Base-by-base conservation (phyloP, 129 eudicot species). In the Apium graveolens region DNA sequence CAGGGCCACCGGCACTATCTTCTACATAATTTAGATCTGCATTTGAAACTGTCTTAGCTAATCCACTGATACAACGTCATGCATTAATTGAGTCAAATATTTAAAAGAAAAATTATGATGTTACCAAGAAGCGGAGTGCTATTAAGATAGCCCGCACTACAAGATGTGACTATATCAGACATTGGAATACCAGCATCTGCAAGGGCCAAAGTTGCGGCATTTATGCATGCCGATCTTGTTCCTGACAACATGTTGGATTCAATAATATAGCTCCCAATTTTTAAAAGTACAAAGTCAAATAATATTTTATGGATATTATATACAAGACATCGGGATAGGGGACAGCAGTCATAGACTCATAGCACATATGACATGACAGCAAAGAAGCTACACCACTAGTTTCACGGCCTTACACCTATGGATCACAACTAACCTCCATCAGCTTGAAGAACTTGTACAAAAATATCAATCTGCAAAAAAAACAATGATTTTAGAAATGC, bases 1-100 rank as follows among this genome's bases (percentile, higher is more conserved):
- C 98, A 49, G 98, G 93, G 53, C 97, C 97, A 27, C 97, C 96
- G 82, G 98, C 98, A 87, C 98, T 91, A 82, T 94, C 98, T 83
- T 94, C 98, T 38, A 88, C 91, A 68, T 94, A 94, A 78, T 89
- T 94, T 65, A 94, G 81, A 88, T 91, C 96, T 94, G 96, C 60
- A 83, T 68, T 76, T 66, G 24, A 66, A 66, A 31, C 20, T 29
- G 72, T 66, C 72, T 66, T 13, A 29, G 16, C 41, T 66, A 66
- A 31, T 66, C 24, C 8, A 38, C 41, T 31, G 9, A 31, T 16
- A 31, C 34, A 4, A 31, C 5, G 45, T 75, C 60, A 60, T 12
- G 27, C 39, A 76, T 80, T 48, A 74, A 45, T 0, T 5, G 13
- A 75, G 18, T 24, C 32, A 20, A 13, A 3, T 41, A 27, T 44